These are phyloP conservation scores for Anisodus acutangulus DNA, from an alignment of 257 asterid genomes.

Conservation along the genomic window DNA sequence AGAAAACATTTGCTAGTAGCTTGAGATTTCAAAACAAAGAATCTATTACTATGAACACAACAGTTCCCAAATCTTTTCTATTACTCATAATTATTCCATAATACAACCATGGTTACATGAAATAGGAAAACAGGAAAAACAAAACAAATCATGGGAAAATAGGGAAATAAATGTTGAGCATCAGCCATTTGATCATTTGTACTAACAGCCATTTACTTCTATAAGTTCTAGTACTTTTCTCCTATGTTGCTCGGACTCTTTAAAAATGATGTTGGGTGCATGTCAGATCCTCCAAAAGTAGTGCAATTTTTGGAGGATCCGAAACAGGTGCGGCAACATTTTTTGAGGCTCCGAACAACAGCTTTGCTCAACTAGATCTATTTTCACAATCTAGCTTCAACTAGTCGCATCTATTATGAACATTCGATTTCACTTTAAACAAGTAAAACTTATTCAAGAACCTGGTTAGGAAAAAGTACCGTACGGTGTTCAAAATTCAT, in stretches of 20 bases:
- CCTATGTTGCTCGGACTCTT: too few species aligned
- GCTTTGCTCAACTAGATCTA: not conserved
- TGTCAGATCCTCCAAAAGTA: too few species aligned
- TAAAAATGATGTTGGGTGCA: too few species aligned
- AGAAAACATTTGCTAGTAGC: not conserved
- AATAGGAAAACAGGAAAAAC: not conserved
- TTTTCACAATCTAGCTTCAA: not conserved
- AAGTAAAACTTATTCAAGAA: slow-evolving; percentile 7
- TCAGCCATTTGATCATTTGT: slow-evolving; percentile 22
- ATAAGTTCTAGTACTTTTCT: not conserved
- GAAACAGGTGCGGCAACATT: too few species aligned
- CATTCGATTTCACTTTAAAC: not conserved
- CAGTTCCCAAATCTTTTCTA: not conserved
- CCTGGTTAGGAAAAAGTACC: not conserved
- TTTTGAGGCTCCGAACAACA: too few species aligned
- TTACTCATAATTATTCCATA: not conserved
- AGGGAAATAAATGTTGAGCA: not conserved
- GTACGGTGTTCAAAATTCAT: not conserved
- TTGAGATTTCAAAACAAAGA: not conserved
- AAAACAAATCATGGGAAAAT: not conserved
- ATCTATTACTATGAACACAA: not conserved
- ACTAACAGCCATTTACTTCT: not conserved
- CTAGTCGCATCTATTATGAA: not conserved
- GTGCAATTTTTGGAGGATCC: too few species aligned
- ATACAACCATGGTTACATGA: slow-evolving; percentile 2